Conservation (phyloP, 805 yeast genomes). For the Trichomonascus vanleenenianus region DNA sequence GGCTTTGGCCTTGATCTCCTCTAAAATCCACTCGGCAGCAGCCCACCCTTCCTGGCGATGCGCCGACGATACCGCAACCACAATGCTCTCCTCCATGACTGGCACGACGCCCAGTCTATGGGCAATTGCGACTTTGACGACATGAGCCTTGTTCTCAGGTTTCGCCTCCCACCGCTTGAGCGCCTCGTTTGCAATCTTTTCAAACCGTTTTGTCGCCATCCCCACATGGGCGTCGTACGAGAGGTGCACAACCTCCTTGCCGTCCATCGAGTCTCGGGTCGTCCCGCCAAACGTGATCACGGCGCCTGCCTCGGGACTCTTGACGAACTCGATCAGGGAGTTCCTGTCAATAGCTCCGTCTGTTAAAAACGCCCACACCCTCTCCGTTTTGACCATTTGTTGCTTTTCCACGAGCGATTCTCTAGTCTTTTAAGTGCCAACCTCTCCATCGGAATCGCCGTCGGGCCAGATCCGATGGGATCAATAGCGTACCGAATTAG, state of each 20-base stretch:
- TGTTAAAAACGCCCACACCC: neutral
- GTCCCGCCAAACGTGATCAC: slow-evolving; percentile 44
- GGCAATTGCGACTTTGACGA: slow-evolving; percentile 34
- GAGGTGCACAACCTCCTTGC: slow-evolving; percentile 33
- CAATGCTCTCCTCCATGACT: slow-evolving; percentile 38
- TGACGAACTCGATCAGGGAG: slow-evolving; percentile 32
- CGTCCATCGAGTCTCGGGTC: slow-evolving; percentile 39
- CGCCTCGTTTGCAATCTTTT: slow-evolving; percentile 31
- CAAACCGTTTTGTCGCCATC: slow-evolving; percentile 35
- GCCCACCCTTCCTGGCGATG: slow-evolving; percentile 44
- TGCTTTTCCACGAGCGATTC: too few species aligned
- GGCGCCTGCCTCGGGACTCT: slow-evolving; percentile 40
- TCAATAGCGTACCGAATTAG: too few species aligned
- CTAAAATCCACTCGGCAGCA: slow-evolving; percentile 38
- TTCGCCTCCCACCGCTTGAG: slow-evolving; percentile 21
- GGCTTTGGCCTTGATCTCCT: slow-evolving; percentile 35
- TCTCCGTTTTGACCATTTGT: neutral
- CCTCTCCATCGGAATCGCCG: too few species aligned
- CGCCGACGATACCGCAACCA: slow-evolving; percentile 37
- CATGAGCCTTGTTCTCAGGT: slow-evolving; percentile 12
- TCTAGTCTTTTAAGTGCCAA: too few species aligned
- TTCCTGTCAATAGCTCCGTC: slow-evolving; percentile 5
- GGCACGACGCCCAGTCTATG: slow-evolving; percentile 45
- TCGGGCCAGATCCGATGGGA: too few species aligned
- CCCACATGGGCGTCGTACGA: slow-evolving; percentile 40